Evolutionary conservation across 441 rosid species (phyloP), one percentile per base, ranked within the genome.

Genomic region (Metrosideros polymorpha): DNA sequence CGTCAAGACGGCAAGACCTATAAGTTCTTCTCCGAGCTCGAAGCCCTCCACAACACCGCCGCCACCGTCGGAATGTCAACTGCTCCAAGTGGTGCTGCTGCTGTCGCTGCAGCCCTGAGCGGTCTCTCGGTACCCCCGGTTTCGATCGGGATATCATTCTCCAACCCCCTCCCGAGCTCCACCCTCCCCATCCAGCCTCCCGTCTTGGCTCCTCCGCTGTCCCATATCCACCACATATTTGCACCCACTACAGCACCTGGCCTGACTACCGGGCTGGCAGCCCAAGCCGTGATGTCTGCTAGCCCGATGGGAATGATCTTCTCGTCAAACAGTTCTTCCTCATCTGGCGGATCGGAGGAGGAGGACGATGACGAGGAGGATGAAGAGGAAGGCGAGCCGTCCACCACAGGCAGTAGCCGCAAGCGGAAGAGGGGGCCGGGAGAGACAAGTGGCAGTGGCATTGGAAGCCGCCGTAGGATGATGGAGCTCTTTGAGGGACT

Each of bases 1-100:
- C 95, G 98, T 82, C 97, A 94, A 88, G 96, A 94, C n/a, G 94
- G 95, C 84, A 95, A 94, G 90, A 91, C 89, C 87, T 95, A 94
- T 90, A 94, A 92, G 90, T 95, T 94, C 89, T 95, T 94, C 90
- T 91, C 86, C 89, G 88, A 95, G 90, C 93, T 93, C 49, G 94
- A 95, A 89, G 97, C 97, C 86, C 89, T 93, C 82, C 91, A 91
- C 47, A 83, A 30, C 87, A 71, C 91, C 85, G 79, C 88, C 82
- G 47, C 92, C 27, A 6, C 32, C 12, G 42, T 51, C 22, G 13
- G 54, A 32, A 84, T 57, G 63, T 82, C 50, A 35, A 53, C 55
- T 59, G 85, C n/a, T 55, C 63, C 79, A 12, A n/a, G 66, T n/a
- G 63, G 79, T 10, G 79, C 7, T 71, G 27, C 47, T 59, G 84